Base-by-base conservation (phyloP, 345 rosid genomes). In the Carallia pectinifolia region DNA sequence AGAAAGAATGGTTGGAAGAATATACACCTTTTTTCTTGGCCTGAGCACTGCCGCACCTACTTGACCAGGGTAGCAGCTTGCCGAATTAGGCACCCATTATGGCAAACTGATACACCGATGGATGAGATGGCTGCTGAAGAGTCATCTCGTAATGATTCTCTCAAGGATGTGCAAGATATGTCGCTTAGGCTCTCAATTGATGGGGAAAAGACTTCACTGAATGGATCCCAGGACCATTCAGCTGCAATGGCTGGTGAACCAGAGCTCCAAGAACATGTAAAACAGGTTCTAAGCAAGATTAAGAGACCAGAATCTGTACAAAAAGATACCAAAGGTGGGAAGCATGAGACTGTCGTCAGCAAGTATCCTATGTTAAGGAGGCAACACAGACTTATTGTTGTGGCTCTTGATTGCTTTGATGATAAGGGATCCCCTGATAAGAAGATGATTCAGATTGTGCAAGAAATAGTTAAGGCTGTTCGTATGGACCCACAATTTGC, bases 31-130 rank as follows among this genome's bases (percentile, higher is more conserved):
- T 94, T 81, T 75, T 94, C 99, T 6, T 94, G 99, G 99, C 99
- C 99, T 2, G 99, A 94, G 74, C 99, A 94, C 71, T 94, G 99
- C 67, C 89, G 97, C 18, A 90, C 96, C 53, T 94, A 94, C 90
- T 81, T 94, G 80, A 91, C 99, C 17, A 88, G 96, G 65, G 86
- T 94, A 65, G 97, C 97, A 4, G 89, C 99, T 0, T 90, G 96
- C 36, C 87, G 97, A 53, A 94, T 88, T 91, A 87, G 99, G 83
- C 90, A 91, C 73, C 97, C 98, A 0, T 96, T 87, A 54, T 94
- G 99, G 99, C 92, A 91, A 72, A 90, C 96, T 0, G 93, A 89
- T 77, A 91, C 96, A 1, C 95, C 95, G 0, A 88, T 77, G 47
- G 88, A 90, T 55, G 97, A 90, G 27, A 72, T 80, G 56, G 82